phyloP scores from a whole-genome alignment of 2,329 filamentous ascomycete species.

The Fusarium protoensiforme region DNA sequence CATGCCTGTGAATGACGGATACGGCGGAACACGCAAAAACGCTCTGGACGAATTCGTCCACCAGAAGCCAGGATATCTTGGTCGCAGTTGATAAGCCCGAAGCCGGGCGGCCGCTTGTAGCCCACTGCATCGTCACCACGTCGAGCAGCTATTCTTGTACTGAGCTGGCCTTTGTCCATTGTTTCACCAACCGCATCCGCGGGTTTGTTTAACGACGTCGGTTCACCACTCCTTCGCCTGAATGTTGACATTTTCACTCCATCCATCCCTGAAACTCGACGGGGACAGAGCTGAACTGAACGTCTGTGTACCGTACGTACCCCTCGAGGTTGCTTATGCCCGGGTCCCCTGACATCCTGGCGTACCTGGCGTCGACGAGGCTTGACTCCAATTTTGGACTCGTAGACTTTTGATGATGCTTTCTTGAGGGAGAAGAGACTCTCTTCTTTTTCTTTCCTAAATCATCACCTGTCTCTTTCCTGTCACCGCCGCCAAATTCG shows the following conservation, averaged over 20 bases:
- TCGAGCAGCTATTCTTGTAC: constrained; percentile 1
- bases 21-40: constrained; percentile 15
- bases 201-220: constrained; percentile 14
- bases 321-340: background rate
- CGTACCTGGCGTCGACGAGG: constrained; percentile 5
- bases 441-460: background rate
- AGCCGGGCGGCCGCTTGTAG: constrained; percentile 14
- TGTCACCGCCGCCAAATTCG: background rate
- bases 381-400: constrained; percentile 16
- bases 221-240: background rate
- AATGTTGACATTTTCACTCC: background rate
- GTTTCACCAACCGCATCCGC: constrained; percentile 33
- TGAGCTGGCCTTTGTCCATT: constrained; percentile 24
- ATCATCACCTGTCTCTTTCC: constrained; percentile 3
- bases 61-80: constrained; percentile 20
- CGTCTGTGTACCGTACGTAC: background rate
- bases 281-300: constrained; percentile 4
- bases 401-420: constrained; percentile 28
- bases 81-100: constrained; percentile 12
- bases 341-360: background rate
- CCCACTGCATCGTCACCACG: background rate
- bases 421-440: constrained; percentile 11
- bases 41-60: constrained; percentile 18
- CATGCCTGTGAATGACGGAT: constrained; percentile 3
- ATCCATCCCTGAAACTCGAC: background rate